Percentiles rank a stretch among this genome's conserved stretches.
These are phyloP conservation scores for Brassica cretica DNA, from an alignment of 345 rosid species.

Conservation along the genomic window DNA sequence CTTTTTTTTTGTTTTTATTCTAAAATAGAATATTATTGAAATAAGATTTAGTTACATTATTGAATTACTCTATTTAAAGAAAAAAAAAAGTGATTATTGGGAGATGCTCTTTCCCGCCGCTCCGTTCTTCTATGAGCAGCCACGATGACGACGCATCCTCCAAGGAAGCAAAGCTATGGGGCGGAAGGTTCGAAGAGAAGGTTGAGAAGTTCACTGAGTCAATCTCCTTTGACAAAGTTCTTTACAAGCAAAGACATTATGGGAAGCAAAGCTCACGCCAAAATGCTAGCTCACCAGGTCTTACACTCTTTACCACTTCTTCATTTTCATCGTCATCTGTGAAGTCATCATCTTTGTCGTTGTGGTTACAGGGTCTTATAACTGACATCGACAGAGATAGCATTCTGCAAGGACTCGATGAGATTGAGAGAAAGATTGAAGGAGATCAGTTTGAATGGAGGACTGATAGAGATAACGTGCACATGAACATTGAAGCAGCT, in stretches of 20 bases:
- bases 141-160: constrained; percentile 33
- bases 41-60: no score
- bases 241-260: constrained; percentile 84
- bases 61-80: no score
- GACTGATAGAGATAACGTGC: constrained; percentile 92
- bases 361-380: constrained; percentile 60
- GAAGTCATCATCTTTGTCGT: neutral
- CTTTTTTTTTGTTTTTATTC: no score
- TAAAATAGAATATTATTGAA: no score
- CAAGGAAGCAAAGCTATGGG: constrained; percentile 94
- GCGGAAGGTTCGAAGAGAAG: constrained; percentile 88
- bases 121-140: constrained; percentile 47
- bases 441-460: constrained; percentile 79
- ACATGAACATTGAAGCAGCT: constrained; percentile 95
- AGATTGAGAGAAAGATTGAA: constrained; percentile 64
- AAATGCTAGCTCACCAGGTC: constrained; percentile 91
- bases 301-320: neutral
- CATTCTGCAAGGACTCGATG: constrained; percentile 72
- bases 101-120: constrained; percentile 19
- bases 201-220: constrained; percentile 96
- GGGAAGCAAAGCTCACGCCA: constrained; percentile 95
- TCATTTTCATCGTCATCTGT: no score
- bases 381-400: constrained; percentile 60
- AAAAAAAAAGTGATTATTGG: no score
- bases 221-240: constrained; percentile 77